A percentile compares a stretch with the other conserved stretches of the same genome.
Conservation (phyloP, 257 asterid genomes). For the Solanum chmielewskii region DNA sequence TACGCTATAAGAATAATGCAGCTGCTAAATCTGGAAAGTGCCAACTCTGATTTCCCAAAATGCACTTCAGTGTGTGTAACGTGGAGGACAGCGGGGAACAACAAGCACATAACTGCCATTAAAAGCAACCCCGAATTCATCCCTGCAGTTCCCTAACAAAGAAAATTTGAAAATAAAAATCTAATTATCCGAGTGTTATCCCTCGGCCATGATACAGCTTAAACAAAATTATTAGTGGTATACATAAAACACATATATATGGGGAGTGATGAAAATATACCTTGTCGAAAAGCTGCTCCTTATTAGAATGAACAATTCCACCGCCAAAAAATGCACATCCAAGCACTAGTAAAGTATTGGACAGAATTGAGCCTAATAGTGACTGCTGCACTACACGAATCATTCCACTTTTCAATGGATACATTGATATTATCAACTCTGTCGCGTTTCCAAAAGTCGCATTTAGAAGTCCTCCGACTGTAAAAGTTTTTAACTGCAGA, state of each 20-base stretch:
- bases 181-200: background rate
- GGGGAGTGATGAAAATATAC: background rate
- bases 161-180: background rate
- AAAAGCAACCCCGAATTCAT: constrained; percentile 73
- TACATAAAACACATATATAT: background rate
- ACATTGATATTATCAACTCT: constrained; percentile 69
- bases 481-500: background rate
- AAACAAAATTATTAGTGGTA: background rate
- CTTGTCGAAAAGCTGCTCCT: constrained; percentile 44
- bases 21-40: constrained; percentile 85
- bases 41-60: constrained; percentile 67
- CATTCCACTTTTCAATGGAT: constrained; percentile 57
- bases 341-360: constrained; percentile 69
- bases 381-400: constrained; percentile 75
- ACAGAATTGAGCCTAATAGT: constrained; percentile 65
- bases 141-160: constrained; percentile 43
- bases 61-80: constrained; percentile 67
- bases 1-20: constrained; percentile 77
- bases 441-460: constrained; percentile 89
- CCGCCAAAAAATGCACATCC: constrained; percentile 83
- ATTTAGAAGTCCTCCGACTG: constrained; percentile 82
- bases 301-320: constrained; percentile 48
- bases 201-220: background rate
- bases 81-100: constrained; percentile 72
- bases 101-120: constrained; percentile 85